Conservation (phyloP, 176 grass and related monocot species). For the Hyparrhenia diplandra region DNA sequence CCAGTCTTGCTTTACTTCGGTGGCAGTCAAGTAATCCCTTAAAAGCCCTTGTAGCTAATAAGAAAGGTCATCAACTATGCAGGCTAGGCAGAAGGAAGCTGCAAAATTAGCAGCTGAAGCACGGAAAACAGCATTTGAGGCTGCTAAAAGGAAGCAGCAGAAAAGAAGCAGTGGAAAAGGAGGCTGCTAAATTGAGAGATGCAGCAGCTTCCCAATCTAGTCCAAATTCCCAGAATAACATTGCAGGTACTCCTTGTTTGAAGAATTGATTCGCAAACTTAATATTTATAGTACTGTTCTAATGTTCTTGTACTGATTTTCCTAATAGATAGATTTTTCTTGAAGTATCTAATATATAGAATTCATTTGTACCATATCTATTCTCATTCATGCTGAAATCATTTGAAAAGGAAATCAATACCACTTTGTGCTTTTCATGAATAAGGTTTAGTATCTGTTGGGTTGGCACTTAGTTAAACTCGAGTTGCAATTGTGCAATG, state of each 20-base stretch:
- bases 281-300: neutral
- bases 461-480: neutral
- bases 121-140: conserved; percentile 54
- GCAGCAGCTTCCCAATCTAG: conserved; percentile 26
- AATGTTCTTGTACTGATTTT: neutral
- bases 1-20: conserved; percentile 2
- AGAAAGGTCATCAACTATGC: conserved; percentile 21
- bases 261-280: neutral
- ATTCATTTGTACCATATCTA: neutral
- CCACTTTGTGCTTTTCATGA: neutral
- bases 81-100: conserved; percentile 67
- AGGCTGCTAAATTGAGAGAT: conserved; percentile 32
- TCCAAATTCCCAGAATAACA: conserved; percentile 23
- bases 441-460: neutral
- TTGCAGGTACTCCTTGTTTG: conserved; percentile 25
- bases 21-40: neutral
- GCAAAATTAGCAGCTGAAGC: conserved; percentile 77
- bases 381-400: neutral
- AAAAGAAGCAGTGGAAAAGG: conserved; percentile 48
- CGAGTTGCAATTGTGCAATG: neutral
- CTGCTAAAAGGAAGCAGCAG: too few species aligned
- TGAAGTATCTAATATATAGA: too few species aligned
- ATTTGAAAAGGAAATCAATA: neutral
- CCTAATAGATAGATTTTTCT: too few species aligned
- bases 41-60: neutral